phyloP scores from a whole-genome alignment of 208 protist genomes.

The Balamuthia mandrillaris region DNA sequence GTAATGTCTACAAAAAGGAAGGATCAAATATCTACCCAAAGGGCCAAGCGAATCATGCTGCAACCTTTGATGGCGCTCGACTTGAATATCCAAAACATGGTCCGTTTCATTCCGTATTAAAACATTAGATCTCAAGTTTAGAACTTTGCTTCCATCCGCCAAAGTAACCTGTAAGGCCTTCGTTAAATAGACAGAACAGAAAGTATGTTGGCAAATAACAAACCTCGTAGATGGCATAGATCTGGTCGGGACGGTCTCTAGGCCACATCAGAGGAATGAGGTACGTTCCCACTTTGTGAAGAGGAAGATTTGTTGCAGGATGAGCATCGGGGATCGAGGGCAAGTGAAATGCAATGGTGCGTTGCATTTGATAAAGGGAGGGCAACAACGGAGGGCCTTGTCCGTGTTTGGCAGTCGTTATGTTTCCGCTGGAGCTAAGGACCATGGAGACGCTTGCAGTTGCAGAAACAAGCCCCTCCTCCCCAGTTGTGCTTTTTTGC shows the following conservation, averaged over 20 bases:
- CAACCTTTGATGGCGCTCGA: neutral
- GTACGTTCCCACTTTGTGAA: slow-evolving; percentile 39
- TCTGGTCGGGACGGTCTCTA: neutral
- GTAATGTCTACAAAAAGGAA: neutral
- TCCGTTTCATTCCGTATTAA: slow-evolving; percentile 27
- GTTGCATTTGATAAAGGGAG: slow-evolving; percentile 15
- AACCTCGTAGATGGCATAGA: slow-evolving; percentile 39
- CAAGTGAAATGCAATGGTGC: slow-evolving; percentile 23
- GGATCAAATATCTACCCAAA: neutral
- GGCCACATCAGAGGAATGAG: slow-evolving; percentile 31
- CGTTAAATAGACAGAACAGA: neutral
- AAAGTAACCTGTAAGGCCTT: slow-evolving; percentile 15
- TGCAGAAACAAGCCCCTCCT: slow-evolving; percentile 33
- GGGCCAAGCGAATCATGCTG: neutral
- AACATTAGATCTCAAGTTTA: slow-evolving; percentile 3
- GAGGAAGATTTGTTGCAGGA: neutral
- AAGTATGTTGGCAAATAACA: neutral
- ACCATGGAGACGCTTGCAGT: no score
- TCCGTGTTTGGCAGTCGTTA: no score
- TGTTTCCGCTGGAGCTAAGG: no score
- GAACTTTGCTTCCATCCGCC: slow-evolving; percentile 34
- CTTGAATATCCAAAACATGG: slow-evolving; percentile 12
- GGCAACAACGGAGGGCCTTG: no score
- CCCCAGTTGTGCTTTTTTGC: slow-evolving; percentile 26
- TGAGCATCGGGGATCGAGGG: neutral